These are phyloP conservation scores for Geotrichum histeridarum DNA, from an alignment of 1,139 yeast genomes.

Conservation along the genomic window DNA sequence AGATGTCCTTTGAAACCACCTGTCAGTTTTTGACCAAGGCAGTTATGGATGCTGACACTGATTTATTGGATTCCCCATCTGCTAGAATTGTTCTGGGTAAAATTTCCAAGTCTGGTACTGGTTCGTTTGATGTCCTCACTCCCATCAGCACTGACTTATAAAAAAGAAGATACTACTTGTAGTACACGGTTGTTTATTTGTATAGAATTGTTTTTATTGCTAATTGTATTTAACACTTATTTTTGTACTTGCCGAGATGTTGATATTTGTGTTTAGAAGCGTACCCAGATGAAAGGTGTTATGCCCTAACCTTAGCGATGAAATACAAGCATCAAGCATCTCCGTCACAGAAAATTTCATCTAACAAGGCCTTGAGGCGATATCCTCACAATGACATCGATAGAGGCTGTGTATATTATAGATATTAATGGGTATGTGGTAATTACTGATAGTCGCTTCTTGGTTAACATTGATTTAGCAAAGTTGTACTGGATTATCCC, in stretches of 20 bases:
- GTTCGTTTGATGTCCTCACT: conserved; percentile 84
- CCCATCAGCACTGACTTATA: conserved; percentile 11
- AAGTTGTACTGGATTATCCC: conserved; percentile 55
- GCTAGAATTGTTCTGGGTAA: conserved; percentile 95
- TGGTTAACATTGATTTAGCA: conserved; percentile 30
- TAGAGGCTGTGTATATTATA: conserved; percentile 62
- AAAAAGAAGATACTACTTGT: background rate
- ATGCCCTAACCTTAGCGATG: too few species aligned
- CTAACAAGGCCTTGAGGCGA: background rate
- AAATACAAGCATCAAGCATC: too few species aligned
- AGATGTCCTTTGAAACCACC: conserved; percentile 98
- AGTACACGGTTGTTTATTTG: background rate
- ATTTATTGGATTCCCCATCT: conserved; percentile 84
- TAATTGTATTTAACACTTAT: background rate
- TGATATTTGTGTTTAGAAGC: too few species aligned
- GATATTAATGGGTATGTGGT: conserved; percentile 48
- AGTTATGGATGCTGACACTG: conserved; percentile 86
- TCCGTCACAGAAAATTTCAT: background rate
- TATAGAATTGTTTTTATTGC: background rate
- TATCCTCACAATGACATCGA: conserved; percentile 37
- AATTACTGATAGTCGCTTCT: background rate
- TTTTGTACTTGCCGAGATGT: too few species aligned
- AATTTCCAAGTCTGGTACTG: conserved; percentile 90
- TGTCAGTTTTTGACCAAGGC: conserved; percentile 96
- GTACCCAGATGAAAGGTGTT: too few species aligned